Base-by-base conservation (phyloP, 768 basidiomycete species). In the Lentinula raphanica region DNA sequence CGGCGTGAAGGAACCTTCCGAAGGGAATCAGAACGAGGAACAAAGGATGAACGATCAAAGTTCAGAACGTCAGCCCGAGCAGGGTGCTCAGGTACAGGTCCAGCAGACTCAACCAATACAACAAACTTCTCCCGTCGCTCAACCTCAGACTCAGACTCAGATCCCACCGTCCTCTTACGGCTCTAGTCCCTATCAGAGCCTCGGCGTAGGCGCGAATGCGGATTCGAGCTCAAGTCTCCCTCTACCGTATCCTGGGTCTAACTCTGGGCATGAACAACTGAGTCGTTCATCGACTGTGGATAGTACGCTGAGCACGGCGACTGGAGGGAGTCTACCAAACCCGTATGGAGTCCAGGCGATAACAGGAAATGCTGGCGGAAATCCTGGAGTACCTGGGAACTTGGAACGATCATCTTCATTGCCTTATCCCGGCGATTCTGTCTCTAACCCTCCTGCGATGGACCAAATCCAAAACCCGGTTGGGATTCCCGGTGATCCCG, bases 1-100 rank as follows among this genome's bases (percentile, higher is more conserved):
- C 6, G 90, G 89, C 2, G 76, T 92, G 44, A 86, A 82, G 63
- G 83, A 82, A 54, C 69, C 63, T 31, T 21, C 31, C n/a, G 31
- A 21, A 31, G n/a, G 17, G 9, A 29, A 2, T 32, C 53, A 27
- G 15, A 29, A 23, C 19, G n/a, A 6, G 28, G 11, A 42, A 8
- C 3, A 15, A 15, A 54, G 32, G 32, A 35, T n/a, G n/a, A n/a
- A 12, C 7, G 32, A 35, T 35, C 32, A 35, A 35, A n/a, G n/a
- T n/a, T n/a, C n/a, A n/a, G n/a, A n/a, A n/a, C n/a, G n/a, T n/a
- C n/a, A n/a, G n/a, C n/a, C 23, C 28, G 50, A 17, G 8, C 35
- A 40, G 35, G 38, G 54, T 23, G 29, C 32, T 25, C 25, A 17
- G 25, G 21, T 36, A 17, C 59, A 54, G 45, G 27, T 56, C 3